Conservation (phyloP, 164 flowering plant genomes). For the Piper betle region DNA sequence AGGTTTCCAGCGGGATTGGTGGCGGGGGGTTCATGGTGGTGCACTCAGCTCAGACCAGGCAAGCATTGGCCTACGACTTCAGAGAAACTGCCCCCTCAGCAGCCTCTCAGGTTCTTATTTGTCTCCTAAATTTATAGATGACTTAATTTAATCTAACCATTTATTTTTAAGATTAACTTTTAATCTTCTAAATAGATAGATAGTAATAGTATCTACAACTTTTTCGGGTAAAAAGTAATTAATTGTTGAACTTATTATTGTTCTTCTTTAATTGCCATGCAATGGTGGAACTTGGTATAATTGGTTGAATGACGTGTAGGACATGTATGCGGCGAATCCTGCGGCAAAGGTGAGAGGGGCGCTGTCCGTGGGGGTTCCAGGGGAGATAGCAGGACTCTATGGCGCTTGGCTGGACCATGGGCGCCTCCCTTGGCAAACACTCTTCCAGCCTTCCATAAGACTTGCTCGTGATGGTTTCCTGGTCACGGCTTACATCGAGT, state of each 20-base stretch:
- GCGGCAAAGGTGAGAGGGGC: conserved; percentile 46
- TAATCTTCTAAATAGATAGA: no score
- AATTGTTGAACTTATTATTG: no score
- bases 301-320: conserved; percentile 19
- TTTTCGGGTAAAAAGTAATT: no score
- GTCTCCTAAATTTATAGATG: no score
- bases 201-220: no score
- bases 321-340: conserved; percentile 58
- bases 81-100: conserved; percentile 90
- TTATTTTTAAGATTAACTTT: no score
- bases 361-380: conserved; percentile 80
- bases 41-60: conserved; percentile 31
- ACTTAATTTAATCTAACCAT: no score
- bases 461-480: conserved; percentile 71
- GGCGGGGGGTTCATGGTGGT: conserved; percentile 89
- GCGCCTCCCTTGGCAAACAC: conserved; percentile 57
- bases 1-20: conserved; percentile 83
- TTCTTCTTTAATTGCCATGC: no score
- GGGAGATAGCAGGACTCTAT: conserved; percentile 89
- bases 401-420: conserved; percentile 73
- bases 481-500: conserved; percentile 41
- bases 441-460: conserved; percentile 62
- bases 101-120: conserved; percentile 50
- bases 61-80: conserved; percentile 50
- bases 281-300: no score